phyloP scores from a whole-genome alignment of 305 asterid genomes.

The Andrographis paniculata region DNA sequence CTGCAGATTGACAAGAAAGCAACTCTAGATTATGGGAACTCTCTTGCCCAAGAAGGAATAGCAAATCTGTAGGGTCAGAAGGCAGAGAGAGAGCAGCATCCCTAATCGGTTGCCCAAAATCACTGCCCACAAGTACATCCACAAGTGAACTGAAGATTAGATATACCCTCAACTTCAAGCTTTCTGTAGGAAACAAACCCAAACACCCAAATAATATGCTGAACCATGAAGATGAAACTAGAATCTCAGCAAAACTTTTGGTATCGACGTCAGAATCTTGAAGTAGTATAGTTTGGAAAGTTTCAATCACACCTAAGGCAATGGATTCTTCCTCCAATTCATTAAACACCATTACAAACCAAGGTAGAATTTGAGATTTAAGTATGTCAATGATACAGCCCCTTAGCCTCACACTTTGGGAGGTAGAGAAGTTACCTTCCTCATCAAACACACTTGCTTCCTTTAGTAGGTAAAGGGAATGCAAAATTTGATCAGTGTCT shows the following conservation, averaged over 20 bases:
- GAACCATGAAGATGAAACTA: constrained; percentile 82
- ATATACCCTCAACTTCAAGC: constrained; percentile 63
- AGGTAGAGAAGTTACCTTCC: constrained; percentile 26
- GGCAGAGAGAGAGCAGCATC: constrained; percentile 61
- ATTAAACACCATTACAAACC: constrained; percentile 51
- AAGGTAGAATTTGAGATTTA: constrained; percentile 53
- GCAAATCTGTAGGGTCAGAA: constrained; percentile 82
- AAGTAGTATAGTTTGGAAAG: constrained; percentile 54
- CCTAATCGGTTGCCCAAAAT: constrained; percentile 56
- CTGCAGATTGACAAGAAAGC: constrained; percentile 61
- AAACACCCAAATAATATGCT: constrained; percentile 74
- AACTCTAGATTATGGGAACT: constrained; percentile 51
- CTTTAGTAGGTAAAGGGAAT: constrained; percentile 80
- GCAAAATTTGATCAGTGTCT: constrained; percentile 48
- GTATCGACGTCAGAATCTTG: constrained; percentile 40
- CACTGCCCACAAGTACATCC: constrained; percentile 62
- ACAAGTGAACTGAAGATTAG: constrained; percentile 50
- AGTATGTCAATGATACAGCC: constrained; percentile 39
- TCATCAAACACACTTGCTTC: constrained; percentile 62
- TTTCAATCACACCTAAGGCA: constrained; percentile 68
- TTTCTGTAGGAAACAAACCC: constrained; percentile 74
- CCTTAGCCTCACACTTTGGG: constrained; percentile 35
- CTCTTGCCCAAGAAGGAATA: constrained; percentile 84
- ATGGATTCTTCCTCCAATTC: constrained; percentile 67
- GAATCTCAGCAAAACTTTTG: constrained; percentile 42